A percentile compares a stretch with the other conserved stretches of the same genome.
These are phyloP conservation scores for Crithidia sp. DNA, from an alignment of 208 protist species.

Conservation along the genomic window DNA sequence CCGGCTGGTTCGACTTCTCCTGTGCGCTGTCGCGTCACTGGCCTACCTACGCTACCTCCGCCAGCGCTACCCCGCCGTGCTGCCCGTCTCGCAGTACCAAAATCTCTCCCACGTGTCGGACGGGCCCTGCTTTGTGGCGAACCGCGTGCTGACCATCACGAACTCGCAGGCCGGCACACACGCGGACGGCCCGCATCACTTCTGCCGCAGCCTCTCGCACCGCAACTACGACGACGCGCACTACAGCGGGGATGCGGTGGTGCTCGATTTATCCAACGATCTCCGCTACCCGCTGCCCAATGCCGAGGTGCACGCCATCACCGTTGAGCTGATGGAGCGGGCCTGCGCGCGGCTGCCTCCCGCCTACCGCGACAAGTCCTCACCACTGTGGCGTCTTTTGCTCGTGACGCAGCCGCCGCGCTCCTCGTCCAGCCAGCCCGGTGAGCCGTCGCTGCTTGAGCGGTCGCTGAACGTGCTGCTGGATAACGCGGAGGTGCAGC, in stretches of 20 bases:
- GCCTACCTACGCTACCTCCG: conserved; percentile 41
- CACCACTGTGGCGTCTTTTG: conserved; percentile 55
- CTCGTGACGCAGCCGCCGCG: conserved; percentile 39
- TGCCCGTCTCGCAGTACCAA: conserved; percentile 37
- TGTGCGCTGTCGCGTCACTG: background rate
- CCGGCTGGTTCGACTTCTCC: conserved; percentile 10
- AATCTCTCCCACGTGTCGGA: conserved; percentile 47
- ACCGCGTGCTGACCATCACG: conserved; percentile 53
- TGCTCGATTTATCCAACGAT: conserved; percentile 52
- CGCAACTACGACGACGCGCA: conserved; percentile 58
- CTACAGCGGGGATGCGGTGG: conserved; percentile 69
- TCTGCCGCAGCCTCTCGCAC: conserved; percentile 37
- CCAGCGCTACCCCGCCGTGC: conserved; percentile 29
- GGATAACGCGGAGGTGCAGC: background rate
- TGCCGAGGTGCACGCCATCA: conserved; percentile 39
- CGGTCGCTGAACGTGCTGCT: conserved; percentile 10
- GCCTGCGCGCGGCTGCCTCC: conserved; percentile 27
- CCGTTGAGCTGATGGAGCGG: conserved; percentile 41
- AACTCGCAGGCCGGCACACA: conserved; percentile 84
- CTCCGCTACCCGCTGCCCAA: conserved; percentile 16
- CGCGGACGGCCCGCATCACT: conserved; percentile 71
- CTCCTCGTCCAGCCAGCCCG: background rate
- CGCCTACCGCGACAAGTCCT: conserved; percentile 9
- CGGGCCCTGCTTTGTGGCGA: conserved; percentile 59
- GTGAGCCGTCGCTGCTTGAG: background rate